These are phyloP conservation scores for Hemisphaericaspora xylanilytica DNA, from an alignment of 1,139 yeast species.

Conservation along the genomic window DNA sequence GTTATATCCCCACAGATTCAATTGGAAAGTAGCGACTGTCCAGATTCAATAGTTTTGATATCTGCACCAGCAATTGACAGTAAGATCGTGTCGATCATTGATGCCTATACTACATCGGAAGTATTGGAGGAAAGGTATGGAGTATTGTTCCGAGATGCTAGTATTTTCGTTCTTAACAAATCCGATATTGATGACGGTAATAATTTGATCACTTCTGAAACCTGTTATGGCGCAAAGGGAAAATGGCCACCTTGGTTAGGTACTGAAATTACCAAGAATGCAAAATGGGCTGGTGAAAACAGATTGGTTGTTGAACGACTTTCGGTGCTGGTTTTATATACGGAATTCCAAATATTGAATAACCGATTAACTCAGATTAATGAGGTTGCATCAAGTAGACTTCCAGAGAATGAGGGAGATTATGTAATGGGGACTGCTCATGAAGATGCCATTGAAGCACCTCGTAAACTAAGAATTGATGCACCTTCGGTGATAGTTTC, in stretches of 20 bases:
- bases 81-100: constrained; percentile 37
- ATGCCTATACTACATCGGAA: constrained; percentile 23
- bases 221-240: constrained; percentile 36
- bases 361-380: constrained; percentile 14
- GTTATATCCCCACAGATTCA: constrained; percentile 87
- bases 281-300: constrained; percentile 35
- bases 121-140: constrained; percentile 41
- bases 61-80: constrained; percentile 42
- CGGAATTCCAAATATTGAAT: constrained; percentile 31
- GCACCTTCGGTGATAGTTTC: constrained; percentile 40
- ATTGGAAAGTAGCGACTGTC: constrained; percentile 62
- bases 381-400: constrained; percentile 8
- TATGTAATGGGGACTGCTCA: not conserved
- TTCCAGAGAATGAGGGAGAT: not conserved
- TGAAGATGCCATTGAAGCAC: constrained; percentile 10
- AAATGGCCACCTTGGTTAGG: constrained; percentile 53
- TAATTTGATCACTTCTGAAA: constrained; percentile 21
- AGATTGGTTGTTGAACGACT: constrained; percentile 38
- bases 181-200: constrained; percentile 10
- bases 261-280: constrained; percentile 39
- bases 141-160: constrained; percentile 36
- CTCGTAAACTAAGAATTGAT: constrained; percentile 32
- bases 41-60: constrained; percentile 55
- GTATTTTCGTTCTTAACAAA: constrained; percentile 39
- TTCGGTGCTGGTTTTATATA: constrained; percentile 37